phyloP scores from a whole-genome alignment of 371 early-diverging fungal species.

The Mortierella sp. region DNA sequence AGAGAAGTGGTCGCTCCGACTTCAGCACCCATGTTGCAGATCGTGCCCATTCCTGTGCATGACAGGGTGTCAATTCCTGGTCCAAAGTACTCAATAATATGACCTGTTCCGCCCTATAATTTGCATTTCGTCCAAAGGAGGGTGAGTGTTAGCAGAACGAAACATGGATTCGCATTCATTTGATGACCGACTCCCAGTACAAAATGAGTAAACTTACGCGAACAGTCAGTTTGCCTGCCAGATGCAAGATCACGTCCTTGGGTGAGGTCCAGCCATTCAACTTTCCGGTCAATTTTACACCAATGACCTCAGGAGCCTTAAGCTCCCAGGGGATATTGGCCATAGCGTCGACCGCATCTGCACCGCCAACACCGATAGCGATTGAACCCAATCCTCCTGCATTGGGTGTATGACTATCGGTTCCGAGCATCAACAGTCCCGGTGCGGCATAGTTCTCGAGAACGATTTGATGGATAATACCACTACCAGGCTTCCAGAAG shows the following conservation, averaged over 20 bases:
- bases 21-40: constrained; percentile 97
- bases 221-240: constrained; percentile 91
- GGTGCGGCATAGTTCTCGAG: constrained; percentile 95
- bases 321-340: constrained; percentile 95
- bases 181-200: too few relatives aligned
- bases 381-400: constrained; percentile 92
- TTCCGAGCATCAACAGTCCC: constrained; percentile 92
- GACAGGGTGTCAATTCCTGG: constrained; percentile 86
- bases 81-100: constrained; percentile 94
- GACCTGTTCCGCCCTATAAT: constrained; percentile 86
- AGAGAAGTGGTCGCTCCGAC: constrained; percentile 94
- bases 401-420: constrained; percentile 84
- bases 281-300: constrained; percentile 91
- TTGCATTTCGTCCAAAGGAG: too few relatives aligned
- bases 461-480: constrained; percentile 94
- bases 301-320: constrained; percentile 93
- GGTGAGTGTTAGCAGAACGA: background rate
- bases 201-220: constrained; percentile 65
- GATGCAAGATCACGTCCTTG: constrained; percentile 90
- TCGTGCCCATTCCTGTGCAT: constrained; percentile 96
- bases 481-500: constrained; percentile 92
- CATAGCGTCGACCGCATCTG: constrained; percentile 97
- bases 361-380: constrained; percentile 96
- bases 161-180: too few relatives aligned
- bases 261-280: constrained; percentile 92